A percentile compares a stretch with the other conserved stretches of the same genome.
Conservation (phyloP, 1,284 basidiomycete genomes). For the Microbotryum silenes-acaulis region DNA sequence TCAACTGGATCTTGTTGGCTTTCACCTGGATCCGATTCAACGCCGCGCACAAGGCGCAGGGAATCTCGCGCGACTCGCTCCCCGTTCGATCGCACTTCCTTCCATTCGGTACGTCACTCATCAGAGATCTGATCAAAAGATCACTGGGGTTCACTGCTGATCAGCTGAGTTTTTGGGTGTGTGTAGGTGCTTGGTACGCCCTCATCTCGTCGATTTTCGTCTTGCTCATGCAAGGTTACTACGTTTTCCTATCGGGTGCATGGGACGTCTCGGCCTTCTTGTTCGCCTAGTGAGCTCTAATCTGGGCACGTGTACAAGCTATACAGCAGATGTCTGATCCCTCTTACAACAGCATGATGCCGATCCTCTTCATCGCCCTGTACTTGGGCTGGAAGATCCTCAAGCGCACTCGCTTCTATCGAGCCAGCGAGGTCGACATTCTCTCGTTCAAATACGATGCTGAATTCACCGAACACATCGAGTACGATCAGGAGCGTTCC, state of each 20-base stretch:
- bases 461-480: slow-evolving; percentile 10
- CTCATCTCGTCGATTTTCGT: slow-evolving; percentile 14
- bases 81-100: slow-evolving; percentile 3
- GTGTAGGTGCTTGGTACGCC: slow-evolving; percentile 18
- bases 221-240: slow-evolving; percentile 20
- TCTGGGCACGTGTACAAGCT: background rate
- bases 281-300: slow-evolving; percentile 19
- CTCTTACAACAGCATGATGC: background rate
- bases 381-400: slow-evolving; percentile 34
- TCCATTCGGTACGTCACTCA: background rate
- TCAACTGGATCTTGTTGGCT: slow-evolving; percentile 8
- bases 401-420: slow-evolving; percentile 22
- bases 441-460: slow-evolving; percentile 13
- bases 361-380: slow-evolving; percentile 35
- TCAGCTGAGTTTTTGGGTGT: too few relatives aligned
- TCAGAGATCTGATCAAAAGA: too few relatives aligned
- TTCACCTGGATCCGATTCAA: slow-evolving; percentile 1
- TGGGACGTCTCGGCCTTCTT: slow-evolving; percentile 18
- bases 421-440: slow-evolving; percentile 14
- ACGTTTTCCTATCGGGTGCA: slow-evolving; percentile 16
- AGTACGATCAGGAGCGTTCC: slow-evolving; percentile 1
- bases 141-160: too few relatives aligned
- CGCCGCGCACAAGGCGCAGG: background rate
- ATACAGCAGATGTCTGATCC: background rate
- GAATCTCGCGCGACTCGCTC: slow-evolving; percentile 1